Evolutionary conservation across 805 yeast genomes (phyloP).

Genomic region (Hanseniaspora lachancei): DNA sequence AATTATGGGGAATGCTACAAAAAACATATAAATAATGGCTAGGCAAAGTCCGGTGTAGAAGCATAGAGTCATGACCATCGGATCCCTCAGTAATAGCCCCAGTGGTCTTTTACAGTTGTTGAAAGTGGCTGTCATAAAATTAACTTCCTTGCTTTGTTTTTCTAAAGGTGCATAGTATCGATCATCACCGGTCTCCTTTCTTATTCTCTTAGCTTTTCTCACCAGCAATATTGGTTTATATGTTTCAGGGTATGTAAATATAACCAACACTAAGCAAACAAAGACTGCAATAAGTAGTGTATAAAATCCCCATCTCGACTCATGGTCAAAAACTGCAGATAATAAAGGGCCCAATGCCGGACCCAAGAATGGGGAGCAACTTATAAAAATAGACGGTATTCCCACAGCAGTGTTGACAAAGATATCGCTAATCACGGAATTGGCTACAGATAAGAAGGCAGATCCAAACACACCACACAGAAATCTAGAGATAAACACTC

Average conservation of each 20-base stretch:
- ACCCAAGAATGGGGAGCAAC: slow-evolving; percentile 53
- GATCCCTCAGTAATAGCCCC: slow-evolving; percentile 35
- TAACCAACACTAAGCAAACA: slow-evolving; percentile 35
- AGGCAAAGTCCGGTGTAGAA: slow-evolving; percentile 44
- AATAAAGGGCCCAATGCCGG: slow-evolving; percentile 59
- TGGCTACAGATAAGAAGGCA: slow-evolving; percentile 62
- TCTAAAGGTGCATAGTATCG: slow-evolving; percentile 32
- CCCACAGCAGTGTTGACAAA: slow-evolving; percentile 51
- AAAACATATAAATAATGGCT: slow-evolving; percentile 51
- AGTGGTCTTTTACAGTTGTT: slow-evolving; percentile 42
- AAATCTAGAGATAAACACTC: slow-evolving; percentile 51
- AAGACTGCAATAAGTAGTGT: slow-evolving; percentile 53
- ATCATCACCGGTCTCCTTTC: slow-evolving; percentile 43
- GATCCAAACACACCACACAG: slow-evolving; percentile 63
- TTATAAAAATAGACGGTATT: slow-evolving; percentile 52
- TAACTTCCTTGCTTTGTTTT: slow-evolving; percentile 32
- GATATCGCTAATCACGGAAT: slow-evolving; percentile 64
- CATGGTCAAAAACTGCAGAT: slow-evolving; percentile 38
- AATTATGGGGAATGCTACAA: slow-evolving; percentile 53
- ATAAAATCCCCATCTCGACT: slow-evolving; percentile 64
- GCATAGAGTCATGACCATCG: slow-evolving; percentile 43
- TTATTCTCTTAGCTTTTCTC: slow-evolving; percentile 38
- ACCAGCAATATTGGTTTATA: slow-evolving; percentile 41
- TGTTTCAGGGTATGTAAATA: slow-evolving; percentile 49
- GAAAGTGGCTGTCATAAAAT: slow-evolving; percentile 30